Evolutionary conservation across 2,329 filamentous ascomycete species (phyloP), one percentile per base, ranked within the genome.

Genomic region (Cladorrhinum sp.): DNA sequence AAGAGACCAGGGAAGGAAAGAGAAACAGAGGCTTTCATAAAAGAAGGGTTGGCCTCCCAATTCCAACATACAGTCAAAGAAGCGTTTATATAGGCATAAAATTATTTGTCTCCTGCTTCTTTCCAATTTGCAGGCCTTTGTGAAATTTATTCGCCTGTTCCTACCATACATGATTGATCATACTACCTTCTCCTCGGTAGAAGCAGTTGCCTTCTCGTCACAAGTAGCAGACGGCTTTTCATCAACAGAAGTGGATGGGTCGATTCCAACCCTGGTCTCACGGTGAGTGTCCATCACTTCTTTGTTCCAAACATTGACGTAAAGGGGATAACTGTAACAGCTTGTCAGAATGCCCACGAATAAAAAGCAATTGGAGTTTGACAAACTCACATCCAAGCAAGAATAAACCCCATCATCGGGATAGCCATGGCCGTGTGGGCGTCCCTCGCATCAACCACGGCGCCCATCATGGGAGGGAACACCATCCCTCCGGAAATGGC

Each of bases 401-500:
- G 52, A 24, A 70, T 65, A 59, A 70, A 71, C 9, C 69, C 69
- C 69, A 70, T 70, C 68, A 71, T 70, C 16, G 68, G 68, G 9
- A 72, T 69, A 16, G 63, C 64, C 68, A 72, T 71, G 36, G 69
- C 69, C 0, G 64, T 57, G 49, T 71, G 70, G 0, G 70, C 67
- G 6, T 65, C 57, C n/a, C 61, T 58, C 24, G 67, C 57, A 33
- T 71, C 67, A 26, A 72, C 64, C 26, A 70, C 68, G 21, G 70
- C 81, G 9, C 82, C 83, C 1, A 82, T 75, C 33, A 84, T 74
- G 0, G 82, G 80, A 0, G 82, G 82, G 46, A 84, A 82, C 8
- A 80, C 76, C 57, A 81, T 81, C n/a, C 81, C 83, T 5, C 83
- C 83, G 2, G 76, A 77, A 3, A 86, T 82, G 52, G 79, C 81